phyloP scores from a whole-genome alignment of 768 basidiomycete genomes.

The Suillus spraguei region DNA sequence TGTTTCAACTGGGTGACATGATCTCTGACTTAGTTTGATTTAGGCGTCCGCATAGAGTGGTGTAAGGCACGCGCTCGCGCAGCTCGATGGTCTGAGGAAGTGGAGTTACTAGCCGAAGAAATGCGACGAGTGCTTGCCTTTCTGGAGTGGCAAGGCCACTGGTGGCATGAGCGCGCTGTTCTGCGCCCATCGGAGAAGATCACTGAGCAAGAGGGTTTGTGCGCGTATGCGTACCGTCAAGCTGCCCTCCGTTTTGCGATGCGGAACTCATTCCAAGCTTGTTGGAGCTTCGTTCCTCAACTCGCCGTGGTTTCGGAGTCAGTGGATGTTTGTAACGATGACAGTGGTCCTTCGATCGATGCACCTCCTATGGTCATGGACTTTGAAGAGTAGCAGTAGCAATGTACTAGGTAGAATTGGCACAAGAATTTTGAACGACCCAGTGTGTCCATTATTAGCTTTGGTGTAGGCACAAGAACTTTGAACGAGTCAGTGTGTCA shows the following conservation, averaged over 20 bases:
- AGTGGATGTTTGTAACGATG: too few relatives aligned
- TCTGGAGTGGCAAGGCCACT: conserved; percentile 16
- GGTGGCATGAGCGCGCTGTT: conserved; percentile 17
- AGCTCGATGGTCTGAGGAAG: conserved; percentile 22
- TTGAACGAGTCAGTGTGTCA: too few relatives aligned
- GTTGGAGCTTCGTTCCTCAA: neutral
- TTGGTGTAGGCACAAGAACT: too few relatives aligned
- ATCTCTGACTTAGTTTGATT: neutral
- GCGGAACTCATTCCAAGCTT: neutral
- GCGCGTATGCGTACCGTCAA: conserved; percentile 15
- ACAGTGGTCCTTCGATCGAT: too few relatives aligned
- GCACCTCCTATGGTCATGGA: too few relatives aligned
- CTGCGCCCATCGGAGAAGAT: neutral
- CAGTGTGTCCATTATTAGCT: too few relatives aligned
- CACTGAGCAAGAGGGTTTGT: too few relatives aligned
- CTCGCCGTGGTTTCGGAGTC: too few relatives aligned
- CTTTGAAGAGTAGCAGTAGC: too few relatives aligned
- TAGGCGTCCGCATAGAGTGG: conserved; percentile 23
- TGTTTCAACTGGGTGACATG: neutral
- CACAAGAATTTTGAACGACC: too few relatives aligned
- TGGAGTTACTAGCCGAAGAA: conserved; percentile 26
- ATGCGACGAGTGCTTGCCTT: conserved; percentile 21
- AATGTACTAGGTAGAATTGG: too few relatives aligned
- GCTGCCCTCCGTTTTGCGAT: neutral
- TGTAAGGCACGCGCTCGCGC: conserved; percentile 20